A percentile compares a stretch with the other conserved stretches of the same genome.
Conservation (phyloP, 2,329 filamentous ascomycete genomes). For the Seiridium cupressi region DNA sequence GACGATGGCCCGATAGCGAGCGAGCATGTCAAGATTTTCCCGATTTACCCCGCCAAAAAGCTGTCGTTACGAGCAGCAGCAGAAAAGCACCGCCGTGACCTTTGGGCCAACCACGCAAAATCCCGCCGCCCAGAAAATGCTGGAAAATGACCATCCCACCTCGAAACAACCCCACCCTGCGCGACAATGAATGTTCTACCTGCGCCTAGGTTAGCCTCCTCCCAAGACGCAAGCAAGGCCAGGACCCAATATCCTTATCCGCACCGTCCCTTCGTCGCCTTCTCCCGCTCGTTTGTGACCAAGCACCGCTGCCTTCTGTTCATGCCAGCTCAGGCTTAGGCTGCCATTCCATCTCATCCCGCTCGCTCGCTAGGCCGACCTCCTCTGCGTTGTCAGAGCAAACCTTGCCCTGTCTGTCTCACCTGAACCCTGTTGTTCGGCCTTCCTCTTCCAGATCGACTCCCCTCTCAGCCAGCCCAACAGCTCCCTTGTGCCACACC, state of each 20-base stretch:
- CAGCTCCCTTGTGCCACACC: slow-evolving; percentile 6
- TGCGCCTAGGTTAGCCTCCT: background rate
- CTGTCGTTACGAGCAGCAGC: too few relatives aligned
- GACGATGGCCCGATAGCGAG: background rate
- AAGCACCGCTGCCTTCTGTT: background rate
- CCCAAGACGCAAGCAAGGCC: too few relatives aligned
- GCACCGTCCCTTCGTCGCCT: background rate
- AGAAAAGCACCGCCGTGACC: too few relatives aligned
- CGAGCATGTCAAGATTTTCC: slow-evolving; percentile 4
- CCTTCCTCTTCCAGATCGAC: slow-evolving; percentile 9
- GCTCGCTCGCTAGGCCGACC: slow-evolving; percentile 3
- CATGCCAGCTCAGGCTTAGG: slow-evolving; percentile 3
- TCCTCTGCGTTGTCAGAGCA: slow-evolving; percentile 7
- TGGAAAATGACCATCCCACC: background rate
- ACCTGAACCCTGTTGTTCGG: slow-evolving; percentile 8
- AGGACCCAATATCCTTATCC: background rate
- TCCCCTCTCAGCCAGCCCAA: background rate
- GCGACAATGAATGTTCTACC: background rate
- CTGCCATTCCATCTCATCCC: background rate
- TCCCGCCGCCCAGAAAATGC: background rate
- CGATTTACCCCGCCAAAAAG: slow-evolving; percentile 1
- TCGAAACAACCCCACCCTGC: background rate
- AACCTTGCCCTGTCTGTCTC: slow-evolving; percentile 3
- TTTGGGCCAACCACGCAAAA: too few relatives aligned
- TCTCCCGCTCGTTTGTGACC: background rate